These are phyloP conservation scores for Gossypioides kirkii DNA, from an alignment of 345 rosid genomes.

Conservation along the genomic window DNA sequence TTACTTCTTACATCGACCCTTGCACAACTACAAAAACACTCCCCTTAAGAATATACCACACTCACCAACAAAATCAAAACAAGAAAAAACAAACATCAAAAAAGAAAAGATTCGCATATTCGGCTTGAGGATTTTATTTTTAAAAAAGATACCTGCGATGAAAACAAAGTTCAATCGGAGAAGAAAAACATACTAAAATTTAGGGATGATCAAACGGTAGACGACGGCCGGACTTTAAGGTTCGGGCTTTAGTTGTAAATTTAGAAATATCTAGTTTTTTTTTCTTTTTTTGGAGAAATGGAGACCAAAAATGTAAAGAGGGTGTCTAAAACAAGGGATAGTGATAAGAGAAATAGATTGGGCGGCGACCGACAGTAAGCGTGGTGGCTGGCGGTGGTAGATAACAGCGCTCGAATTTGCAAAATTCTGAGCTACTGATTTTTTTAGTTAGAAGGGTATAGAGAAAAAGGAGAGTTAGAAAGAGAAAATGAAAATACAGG, in stretches of 20 bases:
- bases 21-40: not conserved
- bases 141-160: not conserved
- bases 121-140: not conserved
- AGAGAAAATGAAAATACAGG: not conserved
- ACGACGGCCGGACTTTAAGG: not conserved
- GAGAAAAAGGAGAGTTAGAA: not conserved
- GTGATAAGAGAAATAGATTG: not conserved
- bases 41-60: not conserved
- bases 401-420: not conserved
- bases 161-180: not conserved
- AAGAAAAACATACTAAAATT: not conserved
- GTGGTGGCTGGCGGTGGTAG: not conserved
- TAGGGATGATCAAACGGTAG: not conserved
- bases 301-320: not conserved
- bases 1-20: not conserved
- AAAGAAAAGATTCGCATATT: not conserved
- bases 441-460: not conserved
- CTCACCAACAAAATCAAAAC: not conserved
- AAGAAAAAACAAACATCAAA: not conserved
- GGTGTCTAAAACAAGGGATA: not conserved
- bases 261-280: not conserved
- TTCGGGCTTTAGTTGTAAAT: not conserved
- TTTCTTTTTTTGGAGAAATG: not conserved
- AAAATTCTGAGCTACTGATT: not conserved
- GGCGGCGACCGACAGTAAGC: not conserved